Base-by-base conservation (phyloP, 805 yeast genomes). In the Candida ascalaphidarum region DNA sequence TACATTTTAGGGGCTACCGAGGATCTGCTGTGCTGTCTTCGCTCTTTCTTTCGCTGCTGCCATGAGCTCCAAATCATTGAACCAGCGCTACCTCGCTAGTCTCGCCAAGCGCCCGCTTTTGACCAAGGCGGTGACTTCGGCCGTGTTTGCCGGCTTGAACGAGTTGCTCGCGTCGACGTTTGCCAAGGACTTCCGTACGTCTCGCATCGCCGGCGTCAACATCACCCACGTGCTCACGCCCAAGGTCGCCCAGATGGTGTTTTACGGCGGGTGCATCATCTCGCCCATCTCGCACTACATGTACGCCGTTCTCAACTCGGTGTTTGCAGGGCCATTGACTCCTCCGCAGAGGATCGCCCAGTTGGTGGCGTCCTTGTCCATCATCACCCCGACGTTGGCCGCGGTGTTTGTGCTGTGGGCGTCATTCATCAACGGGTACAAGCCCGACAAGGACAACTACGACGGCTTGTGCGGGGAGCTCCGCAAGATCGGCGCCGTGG, bases 281-380 rank as follows among this genome's bases (percentile, higher is more conserved):
- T 70, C 82, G 1, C 85, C 85, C 6, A 50, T 74, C 21, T 55
- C 74, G 4, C 83, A 77, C 42, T 64, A 59, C 36, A 60, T 71
- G 21, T 74, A 74, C 36, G 59, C 55, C 4, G 33, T 63, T 11
- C 55, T 76, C 26, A 70, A 68, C 35, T 45, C 44, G 32, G 31
- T 69, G 5, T 68, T 64, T 41, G 38, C 32, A 20, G 64, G 56
- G 14, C 71, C 72, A 4, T 40, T 69, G 25, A 41, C 63, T 0
- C 35, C 52, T 3, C 41, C 33, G 14, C 52, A 58, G 43, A 72
- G 65, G 41, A 14, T 74, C 3, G 35, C 58, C 3, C 83, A 77
- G 43, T 61, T 77, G 10, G 40, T 69, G 28, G 45, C 71, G 1
- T 63, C 77, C 2, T 61, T 75, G 50, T 43, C 52, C 2, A 71